A percentile compares a stretch with the other conserved stretches of the same genome.
Conservation (phyloP, 2,329 filamentous ascomycete genomes). For the Neoscytalidium dimidiatum region DNA sequence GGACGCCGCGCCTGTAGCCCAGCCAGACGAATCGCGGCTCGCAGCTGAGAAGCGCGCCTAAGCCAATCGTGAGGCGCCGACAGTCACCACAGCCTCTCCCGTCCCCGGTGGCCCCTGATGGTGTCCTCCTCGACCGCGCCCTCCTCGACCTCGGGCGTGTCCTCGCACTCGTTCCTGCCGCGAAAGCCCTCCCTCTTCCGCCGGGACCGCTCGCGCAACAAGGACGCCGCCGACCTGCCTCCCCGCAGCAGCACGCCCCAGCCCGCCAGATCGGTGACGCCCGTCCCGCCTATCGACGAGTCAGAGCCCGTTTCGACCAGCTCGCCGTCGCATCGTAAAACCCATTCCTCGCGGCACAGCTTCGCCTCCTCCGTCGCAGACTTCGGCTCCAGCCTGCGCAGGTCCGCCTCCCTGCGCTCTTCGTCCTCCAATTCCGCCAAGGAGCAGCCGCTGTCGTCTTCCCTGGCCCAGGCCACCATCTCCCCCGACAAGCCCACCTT, state of each 20-base stretch:
- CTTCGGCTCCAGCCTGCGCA: conserved; percentile 40
- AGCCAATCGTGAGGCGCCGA: neutral
- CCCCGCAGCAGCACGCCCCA: conserved; percentile 17
- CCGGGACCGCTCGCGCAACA: conserved; percentile 14
- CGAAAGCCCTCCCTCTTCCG: conserved; percentile 20
- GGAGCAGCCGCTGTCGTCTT: conserved; percentile 26
- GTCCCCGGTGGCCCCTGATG: conserved; percentile 17
- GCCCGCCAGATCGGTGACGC: conserved; percentile 14
- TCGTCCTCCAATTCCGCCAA: conserved; percentile 32
- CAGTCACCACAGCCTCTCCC: neutral
- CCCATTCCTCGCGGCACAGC: conserved; percentile 23
- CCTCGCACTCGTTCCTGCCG: conserved; percentile 15
- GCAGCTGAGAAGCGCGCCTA: conserved; percentile 8
- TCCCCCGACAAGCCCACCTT: conserved; percentile 36
- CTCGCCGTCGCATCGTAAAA: conserved; percentile 30
- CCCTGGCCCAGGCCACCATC: conserved; percentile 36
- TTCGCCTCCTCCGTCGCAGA: conserved; percentile 41
- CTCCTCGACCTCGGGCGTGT: neutral
- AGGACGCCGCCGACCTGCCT: conserved; percentile 7
- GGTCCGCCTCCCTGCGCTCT: conserved; percentile 44
- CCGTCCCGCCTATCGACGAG: conserved; percentile 20
- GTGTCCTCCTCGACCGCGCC: conserved; percentile 14
- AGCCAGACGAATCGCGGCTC: conserved; percentile 3
- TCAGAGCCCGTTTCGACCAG: conserved; percentile 13
- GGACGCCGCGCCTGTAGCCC: conserved; percentile 7